Base-by-base conservation (phyloP, 164 flowering plant genomes). In the Buxus sempervirens region DNA sequence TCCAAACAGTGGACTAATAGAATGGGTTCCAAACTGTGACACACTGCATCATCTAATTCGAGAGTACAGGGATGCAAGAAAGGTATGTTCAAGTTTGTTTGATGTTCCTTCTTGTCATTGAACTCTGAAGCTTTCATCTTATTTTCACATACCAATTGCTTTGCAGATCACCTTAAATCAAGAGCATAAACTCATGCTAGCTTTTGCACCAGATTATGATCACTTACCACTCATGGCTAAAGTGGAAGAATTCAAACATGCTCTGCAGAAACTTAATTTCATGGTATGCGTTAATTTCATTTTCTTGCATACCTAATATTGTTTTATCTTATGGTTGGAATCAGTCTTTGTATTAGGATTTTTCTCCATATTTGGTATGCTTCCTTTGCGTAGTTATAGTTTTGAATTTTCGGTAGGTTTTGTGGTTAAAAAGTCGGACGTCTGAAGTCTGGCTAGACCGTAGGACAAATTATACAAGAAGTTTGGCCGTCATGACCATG, bases 391-490 rank as follows among this genome's bases (percentile, higher is more conserved):
- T 38, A 15, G 19, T 58, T 22, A 27, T 20, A 23, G 42, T 9
- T 56, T 41, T 20, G 64, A 21, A 22, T 5, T 62, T 22, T 56
- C 64, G 69, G 48, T 70, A 96, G 99, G 95, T 96, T 18, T 93
- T 96, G 13, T 96, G 99, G 99, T 80, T 93, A 67, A 96, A 96
- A 78, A 93, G 99, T 76, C 93, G 97, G 42, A 89, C 99, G 53
- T 96, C 99, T 62, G 99, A 96, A 80, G 82, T 93, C 54, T 96
- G 99, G 99, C 80, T 96, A 22, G 95, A 88, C 77, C 87, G 98
- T 65, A 84, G 99, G 76, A 96, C 99, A 24, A 93, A 96, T 75
- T 96, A 91, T 71, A 93, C 99, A 4, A 84, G 99, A 82, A n/a
- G n/a, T n/a, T n/a, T n/a, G n/a, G n/a, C n/a, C n/a, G n/a, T n/a